Percentiles rank a stretch among this genome's conserved stretches.
These are phyloP conservation scores for Haberlea rhodopensis DNA, from an alignment of 257 asterid genomes.

Conservation along the genomic window DNA sequence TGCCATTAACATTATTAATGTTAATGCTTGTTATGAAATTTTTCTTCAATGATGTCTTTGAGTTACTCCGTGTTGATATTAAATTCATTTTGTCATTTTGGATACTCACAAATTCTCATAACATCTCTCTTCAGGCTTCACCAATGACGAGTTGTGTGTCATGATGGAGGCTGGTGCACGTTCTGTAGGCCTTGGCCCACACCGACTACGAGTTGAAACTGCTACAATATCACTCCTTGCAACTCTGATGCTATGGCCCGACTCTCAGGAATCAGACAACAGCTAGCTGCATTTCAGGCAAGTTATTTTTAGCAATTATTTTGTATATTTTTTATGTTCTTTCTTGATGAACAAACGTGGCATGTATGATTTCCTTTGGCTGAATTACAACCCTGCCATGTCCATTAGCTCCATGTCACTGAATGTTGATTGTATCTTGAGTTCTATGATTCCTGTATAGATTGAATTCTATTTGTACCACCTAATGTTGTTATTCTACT, in stretches of 20 bases:
- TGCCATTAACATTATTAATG: too few species aligned
- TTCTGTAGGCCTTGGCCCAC: conserved; percentile 84
- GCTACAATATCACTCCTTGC: conserved; percentile 83
- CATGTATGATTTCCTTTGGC: too few species aligned
- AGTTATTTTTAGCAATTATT: conserved; percentile 25
- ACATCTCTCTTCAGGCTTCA: conserved; percentile 54
- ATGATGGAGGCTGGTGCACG: conserved; percentile 70
- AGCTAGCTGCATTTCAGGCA: conserved; percentile 43
- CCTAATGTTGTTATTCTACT: conserved; percentile 19
- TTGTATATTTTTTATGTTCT: neutral
- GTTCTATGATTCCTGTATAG: neutral
- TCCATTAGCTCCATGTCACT: neutral
- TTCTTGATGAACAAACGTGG: neutral
- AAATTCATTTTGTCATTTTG: conserved; percentile 1
- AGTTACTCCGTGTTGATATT: neutral
- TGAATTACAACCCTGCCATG: neutral
- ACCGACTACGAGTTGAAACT: conserved; percentile 92
- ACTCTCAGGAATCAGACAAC: conserved; percentile 36
- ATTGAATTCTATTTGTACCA: neutral
- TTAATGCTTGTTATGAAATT: too few species aligned
- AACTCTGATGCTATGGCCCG: conserved; percentile 80
- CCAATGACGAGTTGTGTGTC: conserved; percentile 57
- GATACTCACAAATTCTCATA: conserved; percentile 20
- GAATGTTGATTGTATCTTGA: neutral
- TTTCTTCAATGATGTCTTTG: conserved; percentile 2